Conservation (phyloP, 2,329 filamentous ascomycete species). For the Lithohypha guttulata region DNA sequence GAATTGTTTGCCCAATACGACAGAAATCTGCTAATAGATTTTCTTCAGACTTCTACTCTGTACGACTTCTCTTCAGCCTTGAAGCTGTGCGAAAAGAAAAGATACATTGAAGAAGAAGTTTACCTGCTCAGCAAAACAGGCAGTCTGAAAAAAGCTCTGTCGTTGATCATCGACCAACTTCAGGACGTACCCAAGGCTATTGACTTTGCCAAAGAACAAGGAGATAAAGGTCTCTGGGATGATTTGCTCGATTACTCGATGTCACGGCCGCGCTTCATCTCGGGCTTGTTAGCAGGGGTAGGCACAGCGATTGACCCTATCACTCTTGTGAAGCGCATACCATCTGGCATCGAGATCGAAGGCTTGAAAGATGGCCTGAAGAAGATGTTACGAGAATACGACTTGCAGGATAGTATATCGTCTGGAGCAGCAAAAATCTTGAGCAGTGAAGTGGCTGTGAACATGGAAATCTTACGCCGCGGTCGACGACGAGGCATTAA, state of each 20-base stretch:
- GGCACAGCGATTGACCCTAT: constrained; percentile 91
- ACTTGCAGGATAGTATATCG: constrained; percentile 87
- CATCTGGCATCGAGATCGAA: constrained; percentile 84
- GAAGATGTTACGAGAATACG: constrained; percentile 88
- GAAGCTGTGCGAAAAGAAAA: constrained; percentile 64
- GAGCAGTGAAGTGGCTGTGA: constrained; percentile 72
- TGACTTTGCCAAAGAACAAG: constrained; percentile 83
- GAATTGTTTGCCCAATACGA: constrained; percentile 79
- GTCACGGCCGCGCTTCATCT: constrained; percentile 94
- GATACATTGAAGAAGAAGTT: constrained; percentile 86
- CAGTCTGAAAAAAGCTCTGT: constrained; percentile 81
- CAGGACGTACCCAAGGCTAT: constrained; percentile 88
- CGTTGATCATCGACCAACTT: constrained; percentile 87
- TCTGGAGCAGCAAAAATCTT: constrained; percentile 80
- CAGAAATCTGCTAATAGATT: constrained; percentile 69
- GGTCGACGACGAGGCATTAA: constrained; percentile 80
- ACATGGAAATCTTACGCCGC: constrained; percentile 67
- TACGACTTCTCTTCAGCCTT: constrained; percentile 71
- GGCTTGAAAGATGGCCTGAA: constrained; percentile 79
- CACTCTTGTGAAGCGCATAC: constrained; percentile 77
- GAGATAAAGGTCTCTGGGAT: constrained; percentile 88
- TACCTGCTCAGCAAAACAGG: constrained; percentile 92
- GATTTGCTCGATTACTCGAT: constrained; percentile 91
- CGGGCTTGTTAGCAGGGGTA: constrained; percentile 81
- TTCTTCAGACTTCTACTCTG: constrained; percentile 70